Conservation (phyloP, 495 filamentous ascomycete genomes). For the Alectoria sarmentosa region DNA sequence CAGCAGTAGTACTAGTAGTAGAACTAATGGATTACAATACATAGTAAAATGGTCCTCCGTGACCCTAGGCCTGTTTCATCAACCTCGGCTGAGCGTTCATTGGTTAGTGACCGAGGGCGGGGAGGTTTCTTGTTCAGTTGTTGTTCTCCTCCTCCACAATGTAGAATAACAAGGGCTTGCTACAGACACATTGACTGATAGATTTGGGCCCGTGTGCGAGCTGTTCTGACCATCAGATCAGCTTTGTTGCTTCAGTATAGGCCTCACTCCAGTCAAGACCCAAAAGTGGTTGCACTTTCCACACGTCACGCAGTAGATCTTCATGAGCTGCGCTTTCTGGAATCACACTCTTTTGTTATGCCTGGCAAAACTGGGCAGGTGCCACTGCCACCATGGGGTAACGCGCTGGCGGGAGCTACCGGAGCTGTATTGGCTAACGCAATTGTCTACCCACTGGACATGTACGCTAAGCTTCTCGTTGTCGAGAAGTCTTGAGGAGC, state of each 20-base stretch:
- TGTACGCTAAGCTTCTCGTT: slow-evolving; percentile 50
- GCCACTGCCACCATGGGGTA: slow-evolving; percentile 84
- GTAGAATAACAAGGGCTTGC: neutral
- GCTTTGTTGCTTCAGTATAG: neutral
- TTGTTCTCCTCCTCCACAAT: too few species aligned
- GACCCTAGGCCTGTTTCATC: neutral
- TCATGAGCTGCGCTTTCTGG: neutral
- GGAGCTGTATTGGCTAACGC: slow-evolving; percentile 94
- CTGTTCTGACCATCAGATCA: neutral
- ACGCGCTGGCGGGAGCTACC: slow-evolving; percentile 84
- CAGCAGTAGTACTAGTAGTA: too few species aligned
- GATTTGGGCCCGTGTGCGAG: too few species aligned
- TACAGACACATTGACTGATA: neutral
- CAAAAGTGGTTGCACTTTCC: neutral
- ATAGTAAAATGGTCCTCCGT: too few species aligned
- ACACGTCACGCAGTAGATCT: neutral
- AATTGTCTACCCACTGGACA: slow-evolving; percentile 91
- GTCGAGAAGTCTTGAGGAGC: neutral
- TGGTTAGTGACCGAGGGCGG: neutral
- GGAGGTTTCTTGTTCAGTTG: neutral
- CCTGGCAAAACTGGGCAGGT: slow-evolving; percentile 71
- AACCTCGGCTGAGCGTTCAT: neutral
- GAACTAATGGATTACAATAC: too few species aligned
- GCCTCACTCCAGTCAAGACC: neutral
- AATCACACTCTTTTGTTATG: slow-evolving; percentile 44